Conservation (phyloP, 2,329 filamentous ascomycete species). For the Beauveria bassiana region DNA sequence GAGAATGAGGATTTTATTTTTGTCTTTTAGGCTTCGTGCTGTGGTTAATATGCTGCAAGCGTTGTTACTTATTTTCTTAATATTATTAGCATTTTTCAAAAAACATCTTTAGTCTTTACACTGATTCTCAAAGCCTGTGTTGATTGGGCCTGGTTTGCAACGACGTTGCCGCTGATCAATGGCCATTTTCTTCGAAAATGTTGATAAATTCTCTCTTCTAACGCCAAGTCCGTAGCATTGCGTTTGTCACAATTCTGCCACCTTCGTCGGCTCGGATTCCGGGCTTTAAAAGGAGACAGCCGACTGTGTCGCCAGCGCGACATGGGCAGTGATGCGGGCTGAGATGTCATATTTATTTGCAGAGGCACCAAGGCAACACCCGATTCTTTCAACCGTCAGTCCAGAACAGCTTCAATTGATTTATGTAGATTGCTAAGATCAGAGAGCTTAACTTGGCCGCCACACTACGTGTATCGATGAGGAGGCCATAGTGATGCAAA, state of each 20-base stretch:
- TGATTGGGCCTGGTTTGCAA: neutral
- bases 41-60: neutral
- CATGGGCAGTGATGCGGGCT: neutral
- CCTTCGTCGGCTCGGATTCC: neutral
- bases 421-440: neutral
- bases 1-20: conserved; percentile 59
- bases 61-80: neutral
- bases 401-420: neutral
- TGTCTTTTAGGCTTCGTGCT: conserved; percentile 30
- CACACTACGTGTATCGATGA: neutral
- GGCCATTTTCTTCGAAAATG: neutral
- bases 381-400: neutral
- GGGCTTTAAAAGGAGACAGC: neutral
- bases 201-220: neutral
- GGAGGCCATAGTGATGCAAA: neutral
- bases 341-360: neutral
- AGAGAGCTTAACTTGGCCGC: neutral
- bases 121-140: no score
- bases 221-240: neutral
- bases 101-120: neutral
- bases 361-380: neutral
- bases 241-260: neutral
- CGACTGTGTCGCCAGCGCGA: neutral
- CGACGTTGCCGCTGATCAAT: neutral
- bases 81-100: conserved; percentile 19